Conservation (phyloP, 768 basidiomycete genomes). For the Tylopilus vinaceipallidus region DNA sequence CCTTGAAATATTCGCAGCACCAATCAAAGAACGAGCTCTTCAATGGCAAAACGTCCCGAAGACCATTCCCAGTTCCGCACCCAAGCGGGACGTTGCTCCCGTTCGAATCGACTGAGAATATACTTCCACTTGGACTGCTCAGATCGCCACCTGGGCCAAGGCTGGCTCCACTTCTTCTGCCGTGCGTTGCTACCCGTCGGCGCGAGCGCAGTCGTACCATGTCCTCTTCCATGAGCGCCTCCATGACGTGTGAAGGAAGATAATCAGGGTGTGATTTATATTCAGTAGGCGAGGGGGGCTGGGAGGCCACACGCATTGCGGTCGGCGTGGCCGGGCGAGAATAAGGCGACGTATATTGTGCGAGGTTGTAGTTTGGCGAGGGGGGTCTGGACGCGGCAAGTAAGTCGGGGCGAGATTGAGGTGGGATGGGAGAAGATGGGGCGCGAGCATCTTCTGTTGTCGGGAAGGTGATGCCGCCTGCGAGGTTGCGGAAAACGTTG, state of each 20-base stretch:
- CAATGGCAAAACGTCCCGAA: slow-evolving; percentile 83
- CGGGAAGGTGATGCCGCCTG: slow-evolving; percentile 72
- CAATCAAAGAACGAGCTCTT: slow-evolving; percentile 94
- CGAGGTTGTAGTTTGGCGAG: slow-evolving; percentile 75
- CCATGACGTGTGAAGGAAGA: slow-evolving; percentile 76
- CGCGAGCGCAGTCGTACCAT: slow-evolving; percentile 86
- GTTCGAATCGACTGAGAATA: slow-evolving; percentile 74
- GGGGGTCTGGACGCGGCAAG: slow-evolving; percentile 63
- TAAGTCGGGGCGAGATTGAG: slow-evolving; percentile 24
- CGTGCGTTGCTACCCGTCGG: slow-evolving; percentile 41
- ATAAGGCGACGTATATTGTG: slow-evolving; percentile 77
- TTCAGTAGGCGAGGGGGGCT: slow-evolving; percentile 33
- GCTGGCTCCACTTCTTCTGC: slow-evolving; percentile 41
- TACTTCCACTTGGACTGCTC: slow-evolving; percentile 71
- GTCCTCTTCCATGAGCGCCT: slow-evolving; percentile 89
- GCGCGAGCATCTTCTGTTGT: slow-evolving; percentile 51
- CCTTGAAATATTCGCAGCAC: slow-evolving; percentile 96
- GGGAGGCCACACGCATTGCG: slow-evolving; percentile 23
- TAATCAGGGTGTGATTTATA: slow-evolving; percentile 49
- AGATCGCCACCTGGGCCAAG: slow-evolving; percentile 40
- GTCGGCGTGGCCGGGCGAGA: slow-evolving; percentile 49
- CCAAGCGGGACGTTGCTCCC: slow-evolving; percentile 69
- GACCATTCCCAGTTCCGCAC: slow-evolving; percentile 74
- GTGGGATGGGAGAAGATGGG: slow-evolving; percentile 33
- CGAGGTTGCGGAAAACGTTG: slow-evolving; percentile 66